Base-by-base conservation (phyloP, 768 basidiomycete species). In the Kwoniella newhampshirensis region DNA sequence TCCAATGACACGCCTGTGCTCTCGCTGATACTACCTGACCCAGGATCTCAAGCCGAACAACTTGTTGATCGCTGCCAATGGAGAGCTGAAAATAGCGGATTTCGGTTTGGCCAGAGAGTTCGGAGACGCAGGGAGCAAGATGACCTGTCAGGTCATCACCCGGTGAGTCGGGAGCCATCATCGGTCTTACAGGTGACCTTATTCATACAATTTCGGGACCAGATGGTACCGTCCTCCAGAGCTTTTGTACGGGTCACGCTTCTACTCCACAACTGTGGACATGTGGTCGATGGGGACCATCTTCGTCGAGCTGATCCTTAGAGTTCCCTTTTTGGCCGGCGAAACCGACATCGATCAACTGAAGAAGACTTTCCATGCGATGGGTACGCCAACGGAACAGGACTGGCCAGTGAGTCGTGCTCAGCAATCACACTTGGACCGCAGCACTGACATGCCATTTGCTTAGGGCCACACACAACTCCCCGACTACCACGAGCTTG, bases 141-240 rank as follows among this genome's bases (percentile, higher is more conserved):
- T 99, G 96, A 97, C 96, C 0, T 89, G 87, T 68, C 92, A 97
- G 72, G 94, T 99, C 60, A 97, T 99, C 77, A 99, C 96, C 17
- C 82, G 91, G 91, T 93, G 48, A 51, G 84, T 75, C n/a, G 11
- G 18, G 17, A 20, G 49, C 26, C 36, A 45, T 61, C 44, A 11
- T 43, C 35, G 35, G 9, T 25, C 40, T 49, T 35, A 7, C 2
- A n/a, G 18, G 41, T 27, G 42, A 43, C 23, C 28, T 21, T 21
- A 15, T 23, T n/a, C 21, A 5, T 36, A 26, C 25, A 20, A 35
- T 26, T 27, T 23, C 13, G 7, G 32, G 32, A 17, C 3, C 54
- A 94, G 94, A 64, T 99, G 96, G 96, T 99, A 99, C 72, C 88
- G 96, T 2, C 91, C 94, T 3, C 93, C 96, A 15, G 94, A 99